phyloP scores from a whole-genome alignment of 306 rosid species.

The Castanospermum australe region DNA sequence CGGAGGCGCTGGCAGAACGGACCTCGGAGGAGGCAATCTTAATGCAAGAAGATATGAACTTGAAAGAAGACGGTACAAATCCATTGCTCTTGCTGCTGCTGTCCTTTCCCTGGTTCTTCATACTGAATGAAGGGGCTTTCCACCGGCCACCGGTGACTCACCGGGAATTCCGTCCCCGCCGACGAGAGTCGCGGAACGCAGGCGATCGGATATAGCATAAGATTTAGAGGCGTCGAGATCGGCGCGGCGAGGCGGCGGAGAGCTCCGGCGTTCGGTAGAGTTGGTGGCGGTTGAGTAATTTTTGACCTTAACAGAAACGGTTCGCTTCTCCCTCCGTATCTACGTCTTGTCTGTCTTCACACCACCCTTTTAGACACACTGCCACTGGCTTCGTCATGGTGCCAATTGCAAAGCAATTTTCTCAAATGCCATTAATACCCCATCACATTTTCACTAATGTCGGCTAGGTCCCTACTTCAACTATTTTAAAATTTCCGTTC shows the following conservation, averaged over 20 bases:
- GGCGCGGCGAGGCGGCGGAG: slow-evolving; percentile 32
- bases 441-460: neutral
- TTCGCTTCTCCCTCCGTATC: slow-evolving; percentile 28
- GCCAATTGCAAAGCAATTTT: slow-evolving; percentile 43
- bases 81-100: slow-evolving; percentile 60
- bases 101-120: slow-evolving; percentile 71
- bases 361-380: slow-evolving; percentile 12
- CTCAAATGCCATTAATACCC: slow-evolving; percentile 28
- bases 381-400: slow-evolving; percentile 27
- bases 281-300: slow-evolving; percentile 31
- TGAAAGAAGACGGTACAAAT: slow-evolving; percentile 81
- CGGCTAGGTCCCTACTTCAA: slow-evolving; percentile 12
- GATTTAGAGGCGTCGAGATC: slow-evolving; percentile 20
- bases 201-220: slow-evolving; percentile 68
- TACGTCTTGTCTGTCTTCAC: neutral
- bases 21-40: slow-evolving; percentile 93
- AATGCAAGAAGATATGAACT: slow-evolving; percentile 86
- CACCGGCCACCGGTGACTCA: slow-evolving; percentile 57
- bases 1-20: slow-evolving; percentile 81
- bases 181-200: slow-evolving; percentile 58
- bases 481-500: slow-evolving; percentile 20
- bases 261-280: slow-evolving; percentile 19
- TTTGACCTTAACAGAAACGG: slow-evolving; percentile 69
- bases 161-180: slow-evolving; percentile 55
- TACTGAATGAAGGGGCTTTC: slow-evolving; percentile 35